phyloP scores from a whole-genome alignment of 768 basidiomycete genomes.

The Pisolithus marmoratus region DNA sequence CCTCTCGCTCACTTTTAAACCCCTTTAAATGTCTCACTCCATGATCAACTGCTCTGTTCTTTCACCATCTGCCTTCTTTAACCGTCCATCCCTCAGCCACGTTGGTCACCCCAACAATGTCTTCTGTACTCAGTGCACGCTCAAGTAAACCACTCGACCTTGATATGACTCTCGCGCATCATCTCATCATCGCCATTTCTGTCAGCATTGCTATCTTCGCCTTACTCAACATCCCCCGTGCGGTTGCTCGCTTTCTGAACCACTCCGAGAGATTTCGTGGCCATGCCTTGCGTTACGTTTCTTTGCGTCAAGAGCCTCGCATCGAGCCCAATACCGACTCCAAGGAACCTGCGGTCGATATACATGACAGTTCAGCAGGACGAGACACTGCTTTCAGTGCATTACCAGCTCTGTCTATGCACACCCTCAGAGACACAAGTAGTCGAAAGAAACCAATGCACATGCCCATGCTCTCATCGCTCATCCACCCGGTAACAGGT shows the following conservation, averaged over 20 bases:
- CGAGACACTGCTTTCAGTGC: background rate
- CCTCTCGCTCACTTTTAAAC: too few relatives aligned
- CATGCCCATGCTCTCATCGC: conserved; percentile 31
- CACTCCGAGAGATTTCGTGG: conserved; percentile 45
- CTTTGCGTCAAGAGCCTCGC: background rate
- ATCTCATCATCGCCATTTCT: conserved; percentile 42
- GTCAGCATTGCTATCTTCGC: conserved; percentile 34
- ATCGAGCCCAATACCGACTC: conserved; percentile 4
- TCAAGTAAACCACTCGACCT: background rate
- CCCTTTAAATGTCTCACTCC: too few relatives aligned
- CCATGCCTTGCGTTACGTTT: conserved; percentile 35
- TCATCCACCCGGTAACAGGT: conserved; percentile 40
- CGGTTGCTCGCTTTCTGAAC: conserved; percentile 44
- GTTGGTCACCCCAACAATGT: conserved; percentile 9
- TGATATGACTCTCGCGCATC: conserved; percentile 13
- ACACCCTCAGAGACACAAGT: conserved; percentile 2
- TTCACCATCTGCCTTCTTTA: too few relatives aligned
- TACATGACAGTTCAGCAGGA: background rate
- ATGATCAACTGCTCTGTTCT: too few relatives aligned
- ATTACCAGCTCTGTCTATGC: background rate
- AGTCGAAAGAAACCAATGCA: conserved; percentile 17
- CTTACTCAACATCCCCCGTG: conserved; percentile 43
- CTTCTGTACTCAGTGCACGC: background rate
- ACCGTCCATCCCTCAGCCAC: background rate
- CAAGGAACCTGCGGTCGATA: background rate